Base-by-base conservation (phyloP, 805 yeast genomes). In the Lipomyces spencermartinsiae region DNA sequence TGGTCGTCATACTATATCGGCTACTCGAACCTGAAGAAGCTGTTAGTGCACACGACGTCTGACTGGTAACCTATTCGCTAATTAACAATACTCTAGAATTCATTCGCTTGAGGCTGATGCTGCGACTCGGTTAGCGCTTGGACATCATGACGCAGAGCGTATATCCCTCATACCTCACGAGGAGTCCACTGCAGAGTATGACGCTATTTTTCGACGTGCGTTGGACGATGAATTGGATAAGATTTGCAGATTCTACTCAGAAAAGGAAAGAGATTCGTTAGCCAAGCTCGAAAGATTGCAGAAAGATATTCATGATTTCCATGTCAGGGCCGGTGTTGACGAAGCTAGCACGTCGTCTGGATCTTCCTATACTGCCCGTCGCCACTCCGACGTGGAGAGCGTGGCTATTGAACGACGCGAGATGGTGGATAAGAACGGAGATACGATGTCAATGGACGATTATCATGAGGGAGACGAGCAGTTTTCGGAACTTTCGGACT, bases 1-100 rank as follows among this genome's bases (percentile, higher is more conserved):
- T 94, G 99, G 99, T 87, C 97, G 12, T 88, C 97, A 34, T 87
- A 91, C 77, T 94, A 94, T 79, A 89, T 94, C 65, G 93, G 96
- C 64, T 94, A 94, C 79, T 90, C 97, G 0, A 88, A 91, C 51
- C 82, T 95, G 67, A 94, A 95, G 78, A 92, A 91, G 80, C 84
- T 91, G 72, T 71, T 39, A n/a, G 73, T 70, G 8, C n/a, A 1
- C 22, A 39, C 7, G 3, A 22, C 10, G 31, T 43, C 49, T 22
- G 22, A n/a, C 22, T 16, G 49, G 19, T 43, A 25, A 25, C 22
- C 1, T 16, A n/a, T n/a, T 1, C n/a, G n/a, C 7, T n/a, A 1
- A n/a, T 2, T 4, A 43, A 43, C 49, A 7, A 1, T n/a, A 16
- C 22, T n/a, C 16, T 59, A 71, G 74, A 55, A 90, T 93, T 35